phyloP scores from a whole-genome alignment of 139 green algal species.

The Chlamydomonas schloesseri region DNA sequence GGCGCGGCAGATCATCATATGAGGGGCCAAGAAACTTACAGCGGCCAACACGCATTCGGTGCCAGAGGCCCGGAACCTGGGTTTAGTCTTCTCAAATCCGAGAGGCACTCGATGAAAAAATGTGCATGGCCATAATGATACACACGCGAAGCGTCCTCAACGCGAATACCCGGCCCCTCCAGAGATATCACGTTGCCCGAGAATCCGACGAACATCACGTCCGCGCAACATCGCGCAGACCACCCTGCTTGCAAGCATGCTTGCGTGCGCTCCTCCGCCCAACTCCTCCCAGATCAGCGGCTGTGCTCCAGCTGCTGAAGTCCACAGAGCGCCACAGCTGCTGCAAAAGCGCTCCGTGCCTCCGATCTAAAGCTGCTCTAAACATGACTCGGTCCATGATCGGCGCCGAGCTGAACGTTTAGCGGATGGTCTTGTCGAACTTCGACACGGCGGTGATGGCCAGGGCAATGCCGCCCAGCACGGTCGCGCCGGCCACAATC shows the following conservation, averaged over 20 bases:
- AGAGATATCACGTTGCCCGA: too few relatives aligned
- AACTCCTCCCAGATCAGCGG: not conserved
- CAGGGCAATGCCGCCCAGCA: constrained; percentile 86
- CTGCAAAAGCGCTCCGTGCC: not conserved
- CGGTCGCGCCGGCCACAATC: constrained; percentile 87
- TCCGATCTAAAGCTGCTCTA: not conserved
- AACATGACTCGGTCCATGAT: not conserved
- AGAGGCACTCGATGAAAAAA: not conserved
- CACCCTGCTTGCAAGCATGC: constrained; percentile 18
- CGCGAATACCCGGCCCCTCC: too few relatives aligned
- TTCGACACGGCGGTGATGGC: constrained; percentile 87
- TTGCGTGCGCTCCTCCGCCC: not conserved
- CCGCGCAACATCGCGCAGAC: too few relatives aligned
- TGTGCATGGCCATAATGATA: not conserved
- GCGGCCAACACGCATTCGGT: not conserved
- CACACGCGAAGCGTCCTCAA: not conserved
- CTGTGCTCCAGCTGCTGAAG: not conserved
- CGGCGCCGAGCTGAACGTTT: not conserved
- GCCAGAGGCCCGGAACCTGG: too few relatives aligned
- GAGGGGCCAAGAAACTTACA: not conserved
- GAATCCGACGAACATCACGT: too few relatives aligned
- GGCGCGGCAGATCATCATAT: too few relatives aligned
- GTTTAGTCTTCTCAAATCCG: constrained; percentile 34
- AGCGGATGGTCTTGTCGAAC: constrained; percentile 84
- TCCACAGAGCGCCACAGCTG: too few relatives aligned